Conservation (phyloP, 2,329 filamentous ascomycete genomes). For the Corniculantispora saksenae region DNA sequence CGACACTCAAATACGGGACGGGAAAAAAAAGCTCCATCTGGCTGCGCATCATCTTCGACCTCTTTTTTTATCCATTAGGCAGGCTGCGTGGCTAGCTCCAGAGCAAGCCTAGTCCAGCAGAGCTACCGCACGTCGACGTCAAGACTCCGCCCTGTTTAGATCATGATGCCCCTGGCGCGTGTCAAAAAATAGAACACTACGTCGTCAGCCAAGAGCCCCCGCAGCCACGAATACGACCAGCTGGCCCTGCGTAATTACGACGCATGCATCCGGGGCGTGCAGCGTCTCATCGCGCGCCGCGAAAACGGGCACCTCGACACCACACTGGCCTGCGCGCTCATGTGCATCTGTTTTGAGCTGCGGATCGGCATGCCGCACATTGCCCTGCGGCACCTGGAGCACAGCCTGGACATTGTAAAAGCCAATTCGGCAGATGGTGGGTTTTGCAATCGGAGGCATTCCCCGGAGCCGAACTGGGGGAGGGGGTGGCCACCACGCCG, state of each 20-base stretch:
- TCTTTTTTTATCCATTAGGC: not conserved
- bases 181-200: conserved; percentile 25
- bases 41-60: not conserved
- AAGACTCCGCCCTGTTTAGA: conserved; percentile 17
- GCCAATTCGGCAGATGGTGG: not conserved
- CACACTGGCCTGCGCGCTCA: conserved; percentile 7
- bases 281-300: not conserved
- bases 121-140: conserved; percentile 11
- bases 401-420: conserved; percentile 8
- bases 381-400: conserved; percentile 20
- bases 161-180: conserved; percentile 21
- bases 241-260: conserved; percentile 12
- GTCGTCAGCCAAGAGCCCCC: conserved; percentile 23
- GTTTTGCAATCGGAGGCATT: not conserved
- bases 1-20: not conserved
- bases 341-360: conserved; percentile 22
- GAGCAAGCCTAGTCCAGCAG: not conserved
- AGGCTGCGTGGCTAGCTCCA: not conserved
- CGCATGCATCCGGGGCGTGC: conserved; percentile 4
- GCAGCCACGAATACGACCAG: conserved; percentile 24
- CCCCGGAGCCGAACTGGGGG: no score
- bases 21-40: not conserved
- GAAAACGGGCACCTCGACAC: not conserved
- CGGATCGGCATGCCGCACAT: not conserved
- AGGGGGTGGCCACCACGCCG: no score